Evolutionary conservation across 2,329 filamentous ascomycete species (phyloP), one percentile per base, ranked within the genome.

Genomic region (Trichoderma atroviride): DNA sequence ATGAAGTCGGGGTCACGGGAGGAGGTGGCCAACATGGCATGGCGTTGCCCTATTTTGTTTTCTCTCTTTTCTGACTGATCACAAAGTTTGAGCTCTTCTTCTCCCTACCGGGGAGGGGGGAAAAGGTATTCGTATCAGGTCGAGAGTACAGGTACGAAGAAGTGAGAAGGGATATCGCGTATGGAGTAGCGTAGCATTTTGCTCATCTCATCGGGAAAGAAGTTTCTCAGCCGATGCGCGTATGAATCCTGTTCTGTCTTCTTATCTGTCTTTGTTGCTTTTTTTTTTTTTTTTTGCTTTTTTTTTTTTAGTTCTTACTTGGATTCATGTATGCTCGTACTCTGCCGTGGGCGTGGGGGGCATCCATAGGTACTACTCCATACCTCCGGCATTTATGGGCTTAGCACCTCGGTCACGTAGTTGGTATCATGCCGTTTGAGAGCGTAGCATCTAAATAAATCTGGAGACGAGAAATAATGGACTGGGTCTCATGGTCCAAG

Each of bases 1-100:
- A 66, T 66, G 37, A 50, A 47, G 35, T 66, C 40, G 53, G 40
- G 29, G 63, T 58, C 53, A 65, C 62, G 50, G 60, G 50, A 55
- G 31, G 31, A n/a, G 31, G 33, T 56, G 16, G 35, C 62, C 37
- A 53, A 33, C 31, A 5, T n/a, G 50, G 50, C 50, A 9, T 5
- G 31, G 10, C 11, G 35, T 56, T 57, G 52, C 29, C 7, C 4
- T 27, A n/a, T 27, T 27, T 27, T 27, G 27, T 27, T 27, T 27
- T 27, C 2, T 22, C 29, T 10, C 19, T 33, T 4, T 47, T 33
- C 16, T 66, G 63, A 66, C 27, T 24, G 19, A 56, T 66, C 63
- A 58, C n/a, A 66, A 66, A 58, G 47, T 40, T 40, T 58, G 35
- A 22, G 35, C 33, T 40, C 53, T 14, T 40, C 53, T 14, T 22